Percentiles rank a stretch among this genome's conserved stretches.
phyloP scores from a whole-genome alignment of 768 basidiomycete genomes.

The Mycena galopus region DNA sequence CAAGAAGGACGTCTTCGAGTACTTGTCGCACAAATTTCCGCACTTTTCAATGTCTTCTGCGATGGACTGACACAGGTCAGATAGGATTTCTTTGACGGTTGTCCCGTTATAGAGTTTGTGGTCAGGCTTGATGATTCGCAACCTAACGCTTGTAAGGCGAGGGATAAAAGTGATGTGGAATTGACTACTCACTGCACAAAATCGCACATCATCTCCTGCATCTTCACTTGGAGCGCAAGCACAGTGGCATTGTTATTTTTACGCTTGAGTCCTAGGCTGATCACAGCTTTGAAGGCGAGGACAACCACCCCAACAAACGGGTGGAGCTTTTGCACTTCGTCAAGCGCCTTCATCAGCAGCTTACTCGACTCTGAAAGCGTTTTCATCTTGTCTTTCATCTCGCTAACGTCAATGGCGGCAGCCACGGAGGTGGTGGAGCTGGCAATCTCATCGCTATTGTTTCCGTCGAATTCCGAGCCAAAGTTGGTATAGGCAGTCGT shows the following conservation, averaged over 20 bases:
- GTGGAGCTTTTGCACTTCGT: background rate
- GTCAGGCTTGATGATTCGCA: background rate
- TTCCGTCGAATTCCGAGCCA: background rate
- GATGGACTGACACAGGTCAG: background rate
- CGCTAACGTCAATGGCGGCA: background rate
- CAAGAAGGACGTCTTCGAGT: background rate
- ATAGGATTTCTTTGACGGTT: background rate
- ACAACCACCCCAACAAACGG: constrained; percentile 2
- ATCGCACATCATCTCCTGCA: constrained; percentile 9
- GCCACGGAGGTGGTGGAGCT: background rate
- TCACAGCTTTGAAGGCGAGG: background rate
- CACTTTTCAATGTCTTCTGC: background rate
- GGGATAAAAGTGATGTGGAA: background rate
- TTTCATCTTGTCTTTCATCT: background rate
- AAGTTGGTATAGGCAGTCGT: background rate
- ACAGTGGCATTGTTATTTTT: background rate
- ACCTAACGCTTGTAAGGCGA: background rate
- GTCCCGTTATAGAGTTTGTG: background rate
- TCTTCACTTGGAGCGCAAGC: background rate
- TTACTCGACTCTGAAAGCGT: background rate
- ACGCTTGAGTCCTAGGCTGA: background rate
- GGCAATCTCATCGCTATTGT: background rate
- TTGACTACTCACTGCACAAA: constrained; percentile 1
- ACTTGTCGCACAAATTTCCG: background rate
- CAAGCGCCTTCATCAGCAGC: background rate